Evolutionary conservation across 1,139 yeast genomes (phyloP).

Genomic region (Candida mesenterica): DNA sequence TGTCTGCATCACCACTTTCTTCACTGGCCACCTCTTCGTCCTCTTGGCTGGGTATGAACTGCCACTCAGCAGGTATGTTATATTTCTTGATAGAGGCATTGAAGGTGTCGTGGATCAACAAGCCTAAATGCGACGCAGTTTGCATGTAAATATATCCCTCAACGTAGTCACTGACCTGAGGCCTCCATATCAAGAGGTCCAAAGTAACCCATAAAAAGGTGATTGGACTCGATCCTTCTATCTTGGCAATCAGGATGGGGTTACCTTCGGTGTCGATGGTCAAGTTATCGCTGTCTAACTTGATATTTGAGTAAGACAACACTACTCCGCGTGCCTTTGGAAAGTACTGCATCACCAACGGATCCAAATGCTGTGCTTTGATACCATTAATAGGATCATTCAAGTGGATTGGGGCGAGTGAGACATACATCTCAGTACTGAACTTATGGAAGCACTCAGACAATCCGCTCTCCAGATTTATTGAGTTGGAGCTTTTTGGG

Average conservation of each 20-base stretch:
- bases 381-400: constrained; percentile 73
- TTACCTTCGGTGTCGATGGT: constrained; percentile 29
- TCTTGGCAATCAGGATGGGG: constrained; percentile 50
- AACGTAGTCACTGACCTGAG: constrained; percentile 75
- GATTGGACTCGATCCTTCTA: constrained; percentile 83
- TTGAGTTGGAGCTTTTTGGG: constrained; percentile 34
- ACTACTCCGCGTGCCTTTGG: constrained; percentile 78
- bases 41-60: constrained; percentile 72
- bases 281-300: constrained; percentile 34
- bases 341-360: constrained; percentile 80
- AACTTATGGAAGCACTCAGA: constrained; percentile 67
- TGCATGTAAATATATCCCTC: constrained; percentile 91
- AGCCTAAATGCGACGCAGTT: constrained; percentile 92
- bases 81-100: constrained; percentile 88
- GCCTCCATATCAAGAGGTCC: constrained; percentile 87
- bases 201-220: constrained; percentile 83
- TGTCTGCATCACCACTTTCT: constrained; percentile 18
- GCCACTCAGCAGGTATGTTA: constrained; percentile 82
- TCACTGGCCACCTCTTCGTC: constrained; percentile 46
- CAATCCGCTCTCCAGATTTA: constrained; percentile 37
- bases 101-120: constrained; percentile 87
- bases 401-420: constrained; percentile 79
- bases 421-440: constrained; percentile 68
- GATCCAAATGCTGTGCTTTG: constrained; percentile 84
- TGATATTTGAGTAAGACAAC: constrained; percentile 68